Conservation (phyloP, 148 eudicot genomes). For the Diospyros kaki region DNA sequence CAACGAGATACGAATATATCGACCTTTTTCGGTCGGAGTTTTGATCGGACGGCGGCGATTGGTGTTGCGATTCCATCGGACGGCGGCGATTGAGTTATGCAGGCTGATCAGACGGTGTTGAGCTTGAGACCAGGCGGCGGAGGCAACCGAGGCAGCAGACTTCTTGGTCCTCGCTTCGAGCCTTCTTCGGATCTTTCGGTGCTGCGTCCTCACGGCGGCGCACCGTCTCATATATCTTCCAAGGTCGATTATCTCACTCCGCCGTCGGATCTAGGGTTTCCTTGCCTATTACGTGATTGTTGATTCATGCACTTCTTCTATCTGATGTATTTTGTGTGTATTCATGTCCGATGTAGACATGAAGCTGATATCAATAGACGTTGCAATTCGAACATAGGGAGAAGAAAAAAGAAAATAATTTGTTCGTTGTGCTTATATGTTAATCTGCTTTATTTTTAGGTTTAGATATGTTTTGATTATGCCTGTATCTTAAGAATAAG, state of each 20-base stretch:
- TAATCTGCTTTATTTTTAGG: neutral
- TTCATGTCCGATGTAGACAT: neutral
- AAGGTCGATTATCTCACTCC: conserved; percentile 37
- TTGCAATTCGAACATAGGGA: neutral
- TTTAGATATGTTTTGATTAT: neutral
- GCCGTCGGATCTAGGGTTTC: conserved; percentile 23
- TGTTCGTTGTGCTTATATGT: neutral
- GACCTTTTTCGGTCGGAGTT: conserved; percentile 6
- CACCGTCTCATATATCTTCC: conserved; percentile 27
- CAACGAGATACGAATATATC: no score
- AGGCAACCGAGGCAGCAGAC: conserved; percentile 58
- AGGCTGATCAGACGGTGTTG: conserved; percentile 85
- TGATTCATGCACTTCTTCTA: neutral
- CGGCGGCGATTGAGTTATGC: conserved; percentile 60
- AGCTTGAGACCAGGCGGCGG: conserved; percentile 97
- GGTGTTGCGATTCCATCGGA: conserved; percentile 14
- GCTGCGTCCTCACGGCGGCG: conserved; percentile 74
- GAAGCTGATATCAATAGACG: neutral
- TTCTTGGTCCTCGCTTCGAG: conserved; percentile 65
- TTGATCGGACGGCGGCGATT: neutral
- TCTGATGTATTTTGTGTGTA: neutral
- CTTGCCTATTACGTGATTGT: conserved; percentile 2
- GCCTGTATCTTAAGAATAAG: neutral
- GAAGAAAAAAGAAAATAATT: neutral
- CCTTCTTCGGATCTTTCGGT: conserved; percentile 57